Base-by-base conservation (phyloP, 1,284 basidiomycete species). In the Ceratobasidium sp. region DNA sequence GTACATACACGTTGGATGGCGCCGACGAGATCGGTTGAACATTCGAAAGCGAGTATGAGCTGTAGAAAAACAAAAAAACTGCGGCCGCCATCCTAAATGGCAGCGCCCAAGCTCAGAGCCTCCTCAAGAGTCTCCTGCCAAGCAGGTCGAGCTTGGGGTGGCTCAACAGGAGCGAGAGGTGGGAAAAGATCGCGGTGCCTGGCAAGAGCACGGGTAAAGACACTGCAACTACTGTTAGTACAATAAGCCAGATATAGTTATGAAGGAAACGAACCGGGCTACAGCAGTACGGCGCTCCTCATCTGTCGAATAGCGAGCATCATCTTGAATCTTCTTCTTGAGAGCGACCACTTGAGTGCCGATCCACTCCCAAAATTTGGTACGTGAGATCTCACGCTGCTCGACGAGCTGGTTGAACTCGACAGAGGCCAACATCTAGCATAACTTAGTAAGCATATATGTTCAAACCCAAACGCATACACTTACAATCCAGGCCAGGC, bases 121-220 rank as follows among this genome's bases (percentile, higher is more conserved):
- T 21, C 49, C 49, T 51, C 49, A 9, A 51, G 4, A 11, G 49
- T 51, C 49, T 51, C 49, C 28, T 51, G 49, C 49, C 49, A 51
- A 9, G 49, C 49, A 2, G 49, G 49, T n/a, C 49, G 16, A 23
- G 49, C 11, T 25, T 51, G 12, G 21, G 12, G 49, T 51, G 49
- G 49, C 11, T 21, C 18, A 23, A 21, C 49, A 4, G 49, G 49
- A n/a, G 16, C n/a, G 21, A 23, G 21, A 5, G 49, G 49, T 21
- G 49, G 49, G 49, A 51, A 51, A 6, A 21, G 49, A 5, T 51
- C 49, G 9, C 49, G 49, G n/a, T 51, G 49, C 49, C 5, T 51
- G 49, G 49, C 28, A 21, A 51, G 49, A 21, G 49, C 49, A 23
- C 3, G 49, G 14, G 49, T 23, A 23, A 51, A 51, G 21, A 51